Evolutionary conservation across 202 grass and related monocot genomes (phyloP), one percentile per base, ranked within the genome.

Genomic region (Elaeis oleifera): DNA sequence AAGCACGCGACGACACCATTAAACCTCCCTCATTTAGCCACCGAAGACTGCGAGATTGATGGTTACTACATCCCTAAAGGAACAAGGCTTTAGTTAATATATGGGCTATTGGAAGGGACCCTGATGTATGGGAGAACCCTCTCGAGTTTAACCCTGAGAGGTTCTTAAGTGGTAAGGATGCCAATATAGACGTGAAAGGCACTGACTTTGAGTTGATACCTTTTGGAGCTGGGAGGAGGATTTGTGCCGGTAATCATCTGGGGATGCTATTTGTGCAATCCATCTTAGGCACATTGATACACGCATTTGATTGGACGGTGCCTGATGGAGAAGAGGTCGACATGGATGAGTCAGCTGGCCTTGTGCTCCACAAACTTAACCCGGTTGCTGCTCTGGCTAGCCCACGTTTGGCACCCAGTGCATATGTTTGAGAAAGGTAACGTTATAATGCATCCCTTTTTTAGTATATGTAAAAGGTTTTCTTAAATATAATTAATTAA

Each of bases 181-280:
- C 56, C 1, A 73, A 63, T 49, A 67, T 89, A 0, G 85, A 89
- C 58, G 85, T 84, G 0, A 49, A 85, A 2, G 89, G 89, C 3
- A 95, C 85, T 62, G 66, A 59, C 73, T 95, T 95, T 61, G 89
- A 95, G 66, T 73, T 95, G 20, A 95, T 95, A 32, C 89, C 89
- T 2, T 89, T 95, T 22, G 89, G 85, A 49, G 89, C 89, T 3
- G 89, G 89, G 1, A 8, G 89, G 24, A 24, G 89, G 76, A 78
- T 95, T 58, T 95, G 89, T 54, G 89, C 89, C 1, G 89, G 89
- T 1, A 95, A 83, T 68, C 62, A 89, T 0, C 81, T 80, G 0
- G 89, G 89, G 2, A 89, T 95, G 85, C 66, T 89, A 36, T 95
- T 95, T 71, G 89, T 95, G 61, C 89, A 95, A 63, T 89, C 85